phyloP scores from a whole-genome alignment of 2,329 filamentous ascomycete genomes.

The Cladosporium sp. region DNA sequence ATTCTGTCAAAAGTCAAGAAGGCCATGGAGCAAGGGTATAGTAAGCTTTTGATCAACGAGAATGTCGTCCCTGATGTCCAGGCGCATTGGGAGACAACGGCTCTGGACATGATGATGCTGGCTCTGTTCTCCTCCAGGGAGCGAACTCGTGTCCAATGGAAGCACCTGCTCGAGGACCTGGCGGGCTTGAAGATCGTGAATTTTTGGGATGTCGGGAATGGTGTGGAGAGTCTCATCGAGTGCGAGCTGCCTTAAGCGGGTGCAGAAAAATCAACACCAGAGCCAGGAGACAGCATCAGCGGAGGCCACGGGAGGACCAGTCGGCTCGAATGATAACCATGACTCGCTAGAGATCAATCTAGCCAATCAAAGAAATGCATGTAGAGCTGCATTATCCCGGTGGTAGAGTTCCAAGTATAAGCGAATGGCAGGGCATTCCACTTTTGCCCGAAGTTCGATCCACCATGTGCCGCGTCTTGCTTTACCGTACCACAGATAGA shows the following conservation, averaged over 20 bases:
- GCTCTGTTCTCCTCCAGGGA: slow-evolving; percentile 33
- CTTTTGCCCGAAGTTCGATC: neutral
- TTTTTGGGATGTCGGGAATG: slow-evolving; percentile 8
- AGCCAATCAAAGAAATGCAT: neutral
- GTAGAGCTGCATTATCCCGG: neutral
- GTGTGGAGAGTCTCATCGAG: slow-evolving; percentile 8
- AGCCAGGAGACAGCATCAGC: neutral
- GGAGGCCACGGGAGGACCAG: too few species aligned
- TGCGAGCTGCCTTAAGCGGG: slow-evolving; percentile 11
- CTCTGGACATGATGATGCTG: slow-evolving; percentile 42
- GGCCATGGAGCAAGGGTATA: slow-evolving; percentile 23
- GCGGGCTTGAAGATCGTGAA: slow-evolving; percentile 4
- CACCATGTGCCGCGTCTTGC: neutral
- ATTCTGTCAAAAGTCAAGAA: slow-evolving; percentile 19
- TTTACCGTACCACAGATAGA: neutral
- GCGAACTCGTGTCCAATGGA: slow-evolving; percentile 39
- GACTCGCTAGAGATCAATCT: too few species aligned
- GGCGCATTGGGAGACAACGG: slow-evolving; percentile 14
- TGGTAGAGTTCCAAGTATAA: neutral
- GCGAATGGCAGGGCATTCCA: neutral
- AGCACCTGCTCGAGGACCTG: slow-evolving; percentile 7
- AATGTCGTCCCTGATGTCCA: slow-evolving; percentile 20
- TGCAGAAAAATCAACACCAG: neutral
- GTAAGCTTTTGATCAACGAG: slow-evolving; percentile 25
- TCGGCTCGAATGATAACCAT: too few species aligned